Base-by-base conservation (phyloP, 495 filamentous ascomycete species). In the Penicillium cataractarum region DNA sequence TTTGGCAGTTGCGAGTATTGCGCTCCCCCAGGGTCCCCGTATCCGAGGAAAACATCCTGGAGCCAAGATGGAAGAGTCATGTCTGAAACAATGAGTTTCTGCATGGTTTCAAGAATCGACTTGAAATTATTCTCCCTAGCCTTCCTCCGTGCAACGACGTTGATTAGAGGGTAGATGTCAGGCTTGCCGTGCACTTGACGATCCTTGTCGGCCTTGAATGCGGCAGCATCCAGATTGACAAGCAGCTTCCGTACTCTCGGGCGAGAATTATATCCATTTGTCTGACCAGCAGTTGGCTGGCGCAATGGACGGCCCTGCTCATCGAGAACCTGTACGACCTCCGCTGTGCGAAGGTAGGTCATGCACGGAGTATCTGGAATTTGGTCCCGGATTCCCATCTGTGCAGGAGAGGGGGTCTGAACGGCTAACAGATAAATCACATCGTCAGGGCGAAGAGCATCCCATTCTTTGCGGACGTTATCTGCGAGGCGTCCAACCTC, bases 121-220 rank as follows among this genome's bases (percentile, higher is more conserved):
- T 92, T 97, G 84, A 97, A 99, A 73, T 98, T 99, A 72, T 99
- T 99, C 71, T 98, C 96, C 49, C 93, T 83, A 19, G 90, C 89
- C 72, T 87, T 90, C 57, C 95, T 86, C 35, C 94, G 90, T 31
- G 97, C 83, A 53, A 99, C 74, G 5, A 97, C 80, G 69, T 99
- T 98, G 63, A 99, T 89, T 27, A 82, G 79, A 37, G 95, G 89
- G 69, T 97, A 97, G 46, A 96, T 78, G 62, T 96, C 88, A 17
- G 84, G 81, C 69, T 89, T 89, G 32, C 90, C 90, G 57, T 80
- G 81, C 6, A 81, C 71, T 39, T 80, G 79, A 27, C 79, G 78
- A 53, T 92, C 88, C 59, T 84, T 85, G 78, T 99, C 95, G 26
- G 84, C 80, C 66, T 90, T 90, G 79, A 93, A 98, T 54, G 87